Evolutionary conservation across 208 protist genomes (phyloP), one percentile per base, ranked within the genome.

Genomic region (Crithidia brevicula): DNA sequence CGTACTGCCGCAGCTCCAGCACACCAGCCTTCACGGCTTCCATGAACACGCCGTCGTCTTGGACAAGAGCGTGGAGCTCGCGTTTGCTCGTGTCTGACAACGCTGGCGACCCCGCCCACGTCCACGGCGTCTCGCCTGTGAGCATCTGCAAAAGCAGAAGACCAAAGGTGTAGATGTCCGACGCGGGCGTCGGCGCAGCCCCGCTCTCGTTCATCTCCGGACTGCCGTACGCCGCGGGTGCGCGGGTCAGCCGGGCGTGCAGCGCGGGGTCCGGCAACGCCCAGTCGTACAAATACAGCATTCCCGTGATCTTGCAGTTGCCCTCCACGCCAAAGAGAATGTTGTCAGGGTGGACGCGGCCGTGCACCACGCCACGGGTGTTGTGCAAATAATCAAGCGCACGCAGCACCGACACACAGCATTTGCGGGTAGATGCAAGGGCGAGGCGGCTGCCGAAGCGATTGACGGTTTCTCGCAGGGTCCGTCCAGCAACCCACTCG

Each of bases 331-430:
- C 79, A 3, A 83, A 28, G 28, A 89, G 53, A 8, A 85, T 67
- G 53, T 66, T 69, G 20, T 79, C 56, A 1, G 76, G 83, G 34
- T 57, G 67, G 15, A 85, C 38, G 40, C 65, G 67, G 11, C 83
- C 83, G 61, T 85, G 83, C 31, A 81, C 66, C 33, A 80, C 42
- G 42, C 73, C 72, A 13, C 57, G 62, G 28, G 36, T 63, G 20
- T 20, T 67, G 60, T 89, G 83, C 59, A 89, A 61, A 53, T 81
- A 78, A 16, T 89, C 73, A 30, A 89, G 56, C n/a, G 61, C 76
- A 22, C 74, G 72, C 27, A 85, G 70, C 30, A 74, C 65, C 34
- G 76, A 66, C 4, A 79, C 75, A n/a, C 72, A 67, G 68, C 65
- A 88, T 34, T 68, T 59, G 20, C 72, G 69, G 18, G 77, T 56